Conservation (phyloP, 2,329 filamentous ascomycete species). For the Pseudocercospora pini-densiflorae region DNA sequence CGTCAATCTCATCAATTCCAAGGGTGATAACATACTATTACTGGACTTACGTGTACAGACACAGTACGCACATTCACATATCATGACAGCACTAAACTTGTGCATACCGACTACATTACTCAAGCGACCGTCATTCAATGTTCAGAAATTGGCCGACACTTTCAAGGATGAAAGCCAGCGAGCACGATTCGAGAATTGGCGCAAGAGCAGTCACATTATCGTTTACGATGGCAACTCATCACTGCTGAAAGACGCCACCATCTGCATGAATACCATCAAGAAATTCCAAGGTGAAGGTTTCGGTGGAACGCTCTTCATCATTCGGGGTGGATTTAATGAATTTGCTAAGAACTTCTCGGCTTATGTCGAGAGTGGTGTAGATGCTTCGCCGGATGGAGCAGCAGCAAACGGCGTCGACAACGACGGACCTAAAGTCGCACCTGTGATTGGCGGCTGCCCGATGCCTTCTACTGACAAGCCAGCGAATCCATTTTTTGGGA, state of each 20-base stretch:
- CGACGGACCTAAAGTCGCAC: constrained; percentile 63
- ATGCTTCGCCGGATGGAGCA: constrained; percentile 19
- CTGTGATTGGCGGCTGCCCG: constrained; percentile 86
- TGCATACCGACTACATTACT: constrained; percentile 94
- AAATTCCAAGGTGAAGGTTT: constrained; percentile 91
- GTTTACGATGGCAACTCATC: constrained; percentile 83
- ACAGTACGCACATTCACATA: constrained; percentile 75
- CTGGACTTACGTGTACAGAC: constrained; percentile 87
- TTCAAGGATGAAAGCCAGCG: constrained; percentile 76
- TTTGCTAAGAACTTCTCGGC: constrained; percentile 71
- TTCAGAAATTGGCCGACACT: constrained; percentile 84
- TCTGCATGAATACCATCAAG: constrained; percentile 84
- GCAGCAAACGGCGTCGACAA: constrained; percentile 48
- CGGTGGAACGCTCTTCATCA: constrained; percentile 71
- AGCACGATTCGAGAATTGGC: constrained; percentile 77
- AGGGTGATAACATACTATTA: constrained; percentile 63
- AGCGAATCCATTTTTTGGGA: constrained; percentile 89
- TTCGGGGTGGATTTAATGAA: constrained; percentile 79
- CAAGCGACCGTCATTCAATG: constrained; percentile 87
- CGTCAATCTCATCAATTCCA: constrained; percentile 53
- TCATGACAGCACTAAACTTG: constrained; percentile 82
- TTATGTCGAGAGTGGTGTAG: constrained; percentile 58
- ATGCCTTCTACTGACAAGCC: constrained; percentile 72
- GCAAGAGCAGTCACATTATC: constrained; percentile 72
- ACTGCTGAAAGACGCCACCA: constrained; percentile 77